phyloP scores from a whole-genome alignment of 306 rosid species.

The Hippophae rhamnoides region DNA sequence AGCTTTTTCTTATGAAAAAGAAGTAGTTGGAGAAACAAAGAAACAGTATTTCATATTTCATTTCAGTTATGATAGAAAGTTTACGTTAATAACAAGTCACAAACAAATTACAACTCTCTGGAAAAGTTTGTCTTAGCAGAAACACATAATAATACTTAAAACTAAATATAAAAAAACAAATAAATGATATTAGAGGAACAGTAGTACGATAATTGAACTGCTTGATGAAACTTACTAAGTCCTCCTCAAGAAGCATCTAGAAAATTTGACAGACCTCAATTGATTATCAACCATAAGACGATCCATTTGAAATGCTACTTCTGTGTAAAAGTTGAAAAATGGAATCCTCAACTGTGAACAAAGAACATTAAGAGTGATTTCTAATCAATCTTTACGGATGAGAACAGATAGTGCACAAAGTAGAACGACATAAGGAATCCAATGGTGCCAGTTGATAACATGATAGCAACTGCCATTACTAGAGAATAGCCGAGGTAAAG shows the following conservation, averaged over 20 bases:
- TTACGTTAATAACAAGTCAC: conserved; percentile 11
- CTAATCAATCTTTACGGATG: conserved; percentile 88
- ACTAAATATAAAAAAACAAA: conserved; percentile 10
- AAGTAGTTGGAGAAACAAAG: neutral
- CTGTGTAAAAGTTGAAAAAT: too few relatives aligned
- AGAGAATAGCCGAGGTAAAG: conserved; percentile 90
- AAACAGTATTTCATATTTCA: conserved; percentile 17
- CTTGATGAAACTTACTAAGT: neutral
- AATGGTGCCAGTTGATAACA: conserved; percentile 81
- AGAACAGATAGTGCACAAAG: conserved; percentile 89
- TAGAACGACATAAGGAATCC: conserved; percentile 85
- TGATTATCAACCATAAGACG: conserved; percentile 14
- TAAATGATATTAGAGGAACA: conserved; percentile 4
- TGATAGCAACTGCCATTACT: conserved; percentile 86
- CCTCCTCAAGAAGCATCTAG: conserved; percentile 8
- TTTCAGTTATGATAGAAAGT: conserved; percentile 21
- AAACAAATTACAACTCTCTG: conserved; percentile 37
- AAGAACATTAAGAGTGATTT: conserved; percentile 19
- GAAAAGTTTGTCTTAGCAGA: conserved; percentile 23
- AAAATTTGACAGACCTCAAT: conserved; percentile 16
- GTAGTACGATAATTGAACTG: conserved; percentile 4
- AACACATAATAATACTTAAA: conserved; percentile 13
- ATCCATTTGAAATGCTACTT: conserved; percentile 10
- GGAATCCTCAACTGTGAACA: conserved; percentile 18
- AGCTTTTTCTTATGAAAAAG: too few relatives aligned